Conservation (phyloP, 2,329 filamentous ascomycete species). For the Colletotrichum acutatum region DNA sequence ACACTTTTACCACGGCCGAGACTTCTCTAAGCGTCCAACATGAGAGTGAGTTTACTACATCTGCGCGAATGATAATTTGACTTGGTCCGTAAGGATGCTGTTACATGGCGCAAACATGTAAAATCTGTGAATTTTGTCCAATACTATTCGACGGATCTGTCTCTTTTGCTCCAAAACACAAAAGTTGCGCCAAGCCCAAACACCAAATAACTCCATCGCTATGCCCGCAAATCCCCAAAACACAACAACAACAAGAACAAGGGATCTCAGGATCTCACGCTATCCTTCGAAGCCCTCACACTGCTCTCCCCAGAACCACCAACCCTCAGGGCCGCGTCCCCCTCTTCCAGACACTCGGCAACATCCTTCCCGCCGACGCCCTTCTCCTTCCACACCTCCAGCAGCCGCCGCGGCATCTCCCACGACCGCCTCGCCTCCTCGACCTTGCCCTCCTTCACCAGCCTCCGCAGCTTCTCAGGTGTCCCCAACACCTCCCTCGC, state of each 20-base stretch:
- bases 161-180: background rate
- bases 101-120: background rate
- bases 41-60: too few species aligned
- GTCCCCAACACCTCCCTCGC: constrained; percentile 72
- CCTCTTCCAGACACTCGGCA: constrained; percentile 62
- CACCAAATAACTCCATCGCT: constrained; percentile 27
- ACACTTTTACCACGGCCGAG: too few species aligned
- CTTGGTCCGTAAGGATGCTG: background rate
- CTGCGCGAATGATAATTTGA: too few species aligned
- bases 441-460: constrained; percentile 69
- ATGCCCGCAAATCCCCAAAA: background rate
- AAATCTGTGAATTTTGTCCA: background rate
- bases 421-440: constrained; percentile 70
- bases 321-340: constrained; percentile 59
- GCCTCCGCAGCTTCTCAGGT: constrained; percentile 66
- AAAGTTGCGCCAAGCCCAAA: background rate
- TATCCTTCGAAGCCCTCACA: constrained; percentile 32
- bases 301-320: constrained; percentile 29
- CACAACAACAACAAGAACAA: background rate
- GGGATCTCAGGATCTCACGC: constrained; percentile 23
- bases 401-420: constrained; percentile 62
- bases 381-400: constrained; percentile 64
- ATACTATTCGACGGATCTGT: background rate
- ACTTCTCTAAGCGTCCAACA: too few species aligned
- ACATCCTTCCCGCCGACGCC: constrained; percentile 67